A percentile compares a stretch with the other conserved stretches of the same genome.
These are phyloP conservation scores for Globisporangium paroecandrum DNA, from an alignment of 352 stramenopile species.

Conservation along the genomic window DNA sequence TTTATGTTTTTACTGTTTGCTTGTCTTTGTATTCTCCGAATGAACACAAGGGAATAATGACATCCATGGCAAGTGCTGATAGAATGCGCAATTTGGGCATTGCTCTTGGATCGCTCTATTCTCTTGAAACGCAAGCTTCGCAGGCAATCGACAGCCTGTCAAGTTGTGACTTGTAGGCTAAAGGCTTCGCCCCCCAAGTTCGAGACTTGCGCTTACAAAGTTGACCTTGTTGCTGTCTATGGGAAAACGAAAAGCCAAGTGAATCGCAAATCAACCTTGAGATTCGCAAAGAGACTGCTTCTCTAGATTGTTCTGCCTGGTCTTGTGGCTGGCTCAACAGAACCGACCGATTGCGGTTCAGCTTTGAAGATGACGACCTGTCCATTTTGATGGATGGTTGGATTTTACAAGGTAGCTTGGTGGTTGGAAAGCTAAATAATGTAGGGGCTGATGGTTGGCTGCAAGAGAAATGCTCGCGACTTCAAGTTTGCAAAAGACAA, in stretches of 20 bases:
- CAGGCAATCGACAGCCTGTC: not conserved
- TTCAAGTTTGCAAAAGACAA: not conserved
- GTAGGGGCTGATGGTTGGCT: not conserved
- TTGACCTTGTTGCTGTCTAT: not conserved
- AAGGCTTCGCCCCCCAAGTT: not conserved
- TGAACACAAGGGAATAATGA: slow-evolving; percentile 5
- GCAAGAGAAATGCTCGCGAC: not conserved
- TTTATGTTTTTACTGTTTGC: not conserved
- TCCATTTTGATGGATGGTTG: not conserved
- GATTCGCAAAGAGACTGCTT: not conserved
- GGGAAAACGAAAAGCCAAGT: not conserved
- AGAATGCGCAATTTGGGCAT: not conserved
- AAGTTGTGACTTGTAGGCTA: not conserved
- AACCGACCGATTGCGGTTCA: not conserved
- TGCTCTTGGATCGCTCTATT: slow-evolving; percentile 5
- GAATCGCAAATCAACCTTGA: not conserved
- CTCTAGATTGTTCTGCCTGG: not conserved
- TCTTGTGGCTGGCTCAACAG: not conserved
- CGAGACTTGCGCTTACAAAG: not conserved
- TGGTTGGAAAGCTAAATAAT: not conserved
- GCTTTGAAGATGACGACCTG: not conserved
- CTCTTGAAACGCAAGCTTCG: not conserved
- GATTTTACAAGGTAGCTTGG: not conserved
- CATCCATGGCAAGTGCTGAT: slow-evolving; percentile 1
- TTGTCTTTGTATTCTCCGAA: not conserved